phyloP scores from a whole-genome alignment of 192 early-diverging fungal species.

The Entrophospora sp. region DNA sequence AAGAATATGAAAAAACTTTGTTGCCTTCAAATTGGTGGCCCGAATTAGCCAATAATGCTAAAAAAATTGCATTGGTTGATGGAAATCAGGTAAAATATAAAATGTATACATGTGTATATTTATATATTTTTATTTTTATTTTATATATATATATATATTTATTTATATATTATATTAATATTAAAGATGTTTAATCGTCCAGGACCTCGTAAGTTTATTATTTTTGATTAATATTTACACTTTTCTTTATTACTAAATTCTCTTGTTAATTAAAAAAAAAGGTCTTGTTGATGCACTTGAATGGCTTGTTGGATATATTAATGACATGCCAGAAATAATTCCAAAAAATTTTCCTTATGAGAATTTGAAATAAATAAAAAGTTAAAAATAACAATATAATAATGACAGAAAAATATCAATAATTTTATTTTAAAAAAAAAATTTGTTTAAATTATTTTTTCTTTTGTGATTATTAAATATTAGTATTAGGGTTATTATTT shows the following conservation, averaged over 20 bases:
- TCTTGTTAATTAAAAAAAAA: constrained; percentile 21
- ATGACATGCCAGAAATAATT: constrained; percentile 34
- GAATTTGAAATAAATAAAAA: constrained; percentile 21
- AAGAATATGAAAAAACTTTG: constrained; percentile 25
- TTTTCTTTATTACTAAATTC: no score
- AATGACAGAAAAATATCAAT: no score
- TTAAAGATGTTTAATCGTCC: constrained; percentile 44
- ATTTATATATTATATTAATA: not conserved
- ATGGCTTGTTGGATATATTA: constrained; percentile 37
- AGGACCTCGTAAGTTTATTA: constrained; percentile 31
- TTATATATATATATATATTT: not conserved
- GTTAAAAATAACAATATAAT: not conserved
- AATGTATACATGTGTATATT: not conserved
- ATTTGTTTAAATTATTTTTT: not conserved
- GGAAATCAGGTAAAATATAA: constrained; percentile 33
- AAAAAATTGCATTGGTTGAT: constrained; percentile 36
- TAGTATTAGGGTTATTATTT: no score
- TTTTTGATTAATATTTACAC: no score
- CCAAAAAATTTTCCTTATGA: constrained; percentile 39
- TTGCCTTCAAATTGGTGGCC: constrained; percentile 32
- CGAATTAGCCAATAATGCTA: constrained; percentile 22
- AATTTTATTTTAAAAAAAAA: not conserved
- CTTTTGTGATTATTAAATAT: not conserved
- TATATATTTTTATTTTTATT: not conserved
- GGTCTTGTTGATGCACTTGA: constrained; percentile 31